Conservation (phyloP, 306 rosid genomes). For the Purshia tridentata region DNA sequence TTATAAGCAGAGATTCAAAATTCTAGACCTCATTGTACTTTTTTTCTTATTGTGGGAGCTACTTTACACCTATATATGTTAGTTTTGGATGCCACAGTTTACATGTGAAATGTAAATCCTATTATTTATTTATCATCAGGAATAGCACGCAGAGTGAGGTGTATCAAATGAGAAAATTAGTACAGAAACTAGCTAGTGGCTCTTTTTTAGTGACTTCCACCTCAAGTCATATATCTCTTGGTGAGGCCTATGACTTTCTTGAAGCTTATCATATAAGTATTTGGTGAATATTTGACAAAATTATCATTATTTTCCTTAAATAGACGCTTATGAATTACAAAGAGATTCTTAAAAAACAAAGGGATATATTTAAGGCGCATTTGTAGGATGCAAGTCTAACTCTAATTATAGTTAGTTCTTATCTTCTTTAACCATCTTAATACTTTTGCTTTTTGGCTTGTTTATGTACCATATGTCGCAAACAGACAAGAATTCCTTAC, state of each 20-base stretch:
- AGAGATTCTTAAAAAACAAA: too few relatives aligned
- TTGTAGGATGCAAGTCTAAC: too few relatives aligned
- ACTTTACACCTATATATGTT: neutral
- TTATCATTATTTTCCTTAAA: too few relatives aligned
- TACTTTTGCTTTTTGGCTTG: too few relatives aligned
- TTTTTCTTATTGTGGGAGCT: neutral
- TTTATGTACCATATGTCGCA: too few relatives aligned
- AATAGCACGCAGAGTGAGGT: neutral
- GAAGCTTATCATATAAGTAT: too few relatives aligned
- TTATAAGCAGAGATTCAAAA: conserved; percentile 2
- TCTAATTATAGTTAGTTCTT: too few relatives aligned
- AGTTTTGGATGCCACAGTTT: neutral
- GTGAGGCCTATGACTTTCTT: neutral
- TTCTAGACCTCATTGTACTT: neutral
- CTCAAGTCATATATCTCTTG: neutral
- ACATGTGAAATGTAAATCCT: neutral
- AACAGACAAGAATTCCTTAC: too few relatives aligned
- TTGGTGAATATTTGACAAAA: too few relatives aligned
- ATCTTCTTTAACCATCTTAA: too few relatives aligned
- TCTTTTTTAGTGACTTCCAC: neutral
- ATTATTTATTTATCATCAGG: neutral
- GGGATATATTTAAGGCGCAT: too few relatives aligned
- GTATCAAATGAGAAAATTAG: neutral
- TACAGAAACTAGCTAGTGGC: neutral
- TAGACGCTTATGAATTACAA: too few relatives aligned